Percentiles rank a stretch among this genome's conserved stretches.
These are phyloP conservation scores for Iris macrosiphon DNA, from an alignment of 106 monocot genomes.

Conservation along the genomic window DNA sequence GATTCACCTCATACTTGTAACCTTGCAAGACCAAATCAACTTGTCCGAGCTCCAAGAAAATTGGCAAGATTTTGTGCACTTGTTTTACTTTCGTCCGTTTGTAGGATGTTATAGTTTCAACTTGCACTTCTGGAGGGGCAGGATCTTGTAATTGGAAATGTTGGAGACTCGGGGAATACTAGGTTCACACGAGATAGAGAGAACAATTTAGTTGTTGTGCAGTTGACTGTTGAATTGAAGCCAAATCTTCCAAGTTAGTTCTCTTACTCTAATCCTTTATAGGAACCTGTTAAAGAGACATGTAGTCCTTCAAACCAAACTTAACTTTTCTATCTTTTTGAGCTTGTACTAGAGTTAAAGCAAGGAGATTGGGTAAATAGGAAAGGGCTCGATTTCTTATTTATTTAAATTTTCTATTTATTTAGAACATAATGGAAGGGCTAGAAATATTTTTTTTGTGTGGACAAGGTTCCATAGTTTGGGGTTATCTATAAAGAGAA, in stretches of 20 bases:
- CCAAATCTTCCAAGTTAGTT: slow-evolving; percentile 56
- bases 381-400: no score
- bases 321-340: no score
- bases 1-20: no score
- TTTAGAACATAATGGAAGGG: no score
- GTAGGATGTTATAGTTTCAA: slow-evolving; percentile 5
- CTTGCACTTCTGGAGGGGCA: slow-evolving; percentile 21
- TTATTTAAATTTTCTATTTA: no score
- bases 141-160: no score
- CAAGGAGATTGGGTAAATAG: no score
- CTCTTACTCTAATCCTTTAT: neutral
- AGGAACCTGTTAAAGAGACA: neutral
- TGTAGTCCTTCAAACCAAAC: neutral
- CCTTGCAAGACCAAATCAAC: neutral
- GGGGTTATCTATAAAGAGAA: no score
- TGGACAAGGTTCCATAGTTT: no score
- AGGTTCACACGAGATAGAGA: slow-evolving; percentile 36
- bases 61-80: slow-evolving; percentile 4
- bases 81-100: neutral
- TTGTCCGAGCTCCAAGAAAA: neutral
- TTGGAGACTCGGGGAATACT: slow-evolving; percentile 57
- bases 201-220: slow-evolving; percentile 33
- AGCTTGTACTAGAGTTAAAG: no score
- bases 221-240: slow-evolving; percentile 59
- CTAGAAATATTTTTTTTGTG: no score